These are phyloP conservation scores for Blastobotrys robertii DNA, from an alignment of 805 yeast genomes.

Conservation along the genomic window DNA sequence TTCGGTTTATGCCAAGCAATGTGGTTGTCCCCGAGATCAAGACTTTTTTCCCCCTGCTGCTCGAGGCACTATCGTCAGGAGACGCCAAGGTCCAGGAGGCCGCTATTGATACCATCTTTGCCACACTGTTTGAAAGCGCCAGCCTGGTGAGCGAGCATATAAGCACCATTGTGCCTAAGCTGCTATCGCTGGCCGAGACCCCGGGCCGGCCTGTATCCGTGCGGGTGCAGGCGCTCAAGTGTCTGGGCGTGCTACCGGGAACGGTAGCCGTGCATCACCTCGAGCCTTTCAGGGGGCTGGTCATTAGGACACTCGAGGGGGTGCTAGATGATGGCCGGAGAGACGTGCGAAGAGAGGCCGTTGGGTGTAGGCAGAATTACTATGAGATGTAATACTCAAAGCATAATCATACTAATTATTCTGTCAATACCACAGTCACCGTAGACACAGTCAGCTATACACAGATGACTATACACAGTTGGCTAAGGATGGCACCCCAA, in stretches of 20 bases:
- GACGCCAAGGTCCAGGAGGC: slow-evolving; percentile 46
- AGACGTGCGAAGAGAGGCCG: slow-evolving; percentile 62
- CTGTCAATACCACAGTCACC: no score
- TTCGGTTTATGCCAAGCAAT: slow-evolving; percentile 53
- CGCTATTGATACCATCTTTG: slow-evolving; percentile 47
- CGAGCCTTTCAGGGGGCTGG: slow-evolving; percentile 40
- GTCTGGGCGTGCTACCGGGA: slow-evolving; percentile 41
- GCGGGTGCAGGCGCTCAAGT: slow-evolving; percentile 46
- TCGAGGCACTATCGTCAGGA: slow-evolving; percentile 48
- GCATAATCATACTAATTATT: no score
- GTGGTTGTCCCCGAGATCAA: slow-evolving; percentile 57
- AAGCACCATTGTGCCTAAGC: slow-evolving; percentile 44
- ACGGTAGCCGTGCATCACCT: slow-evolving; percentile 33
- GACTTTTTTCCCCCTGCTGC: slow-evolving; percentile 57
- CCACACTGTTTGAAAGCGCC: slow-evolving; percentile 48
- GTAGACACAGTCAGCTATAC: no score
- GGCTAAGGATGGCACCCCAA: no score
- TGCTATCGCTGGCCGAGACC: slow-evolving; percentile 30
- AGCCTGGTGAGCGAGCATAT: slow-evolving; percentile 45
- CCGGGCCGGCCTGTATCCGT: slow-evolving; percentile 35
- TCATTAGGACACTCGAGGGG: slow-evolving; percentile 38
- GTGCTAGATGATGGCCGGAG: slow-evolving; percentile 70
- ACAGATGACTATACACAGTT: no score
- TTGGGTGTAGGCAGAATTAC: slow-evolving; percentile 69
- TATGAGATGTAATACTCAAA: slow-evolving; percentile 39